Base-by-base conservation (phyloP, 768 basidiomycete genomes). In the Amanita inopinata region DNA sequence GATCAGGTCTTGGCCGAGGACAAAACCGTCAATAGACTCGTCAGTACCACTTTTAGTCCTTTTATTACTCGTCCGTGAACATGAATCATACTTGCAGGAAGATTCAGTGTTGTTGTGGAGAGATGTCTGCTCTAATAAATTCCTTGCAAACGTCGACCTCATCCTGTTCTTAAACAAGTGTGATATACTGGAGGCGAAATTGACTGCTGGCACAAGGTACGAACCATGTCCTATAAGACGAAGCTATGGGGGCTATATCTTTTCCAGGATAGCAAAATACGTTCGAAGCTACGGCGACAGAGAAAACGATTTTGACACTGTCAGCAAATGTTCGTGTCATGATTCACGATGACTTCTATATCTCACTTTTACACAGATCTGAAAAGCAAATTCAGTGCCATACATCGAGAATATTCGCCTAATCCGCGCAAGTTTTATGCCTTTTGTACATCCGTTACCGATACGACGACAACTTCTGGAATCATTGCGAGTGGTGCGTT, bases 61-160 rank as follows among this genome's bases (percentile, higher is more conserved):
- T 7, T 17, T 11, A 33, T 12, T 9, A n/a, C 17, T 15, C 5
- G 22, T 14, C 4, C 14, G 15, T 28, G 37, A 39, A 19, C 33
- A 10, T 28, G 14, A 45, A 10, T 4, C 4, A 4, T 17, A 30
- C 39, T 31, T 15, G 46, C 53, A 82, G 80, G 83, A 87, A 61
- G 88, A 91, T 56, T 84, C 82, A 2, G 83, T 90, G n/a, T 65
- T 88, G n/a, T 69, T 91, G 0, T 91, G 87, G 87, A 88, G 86
- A 60, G 74, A 81, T 3, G 74, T 90, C 11, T 90, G 88, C 60
- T 78, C 78, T 9, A 88, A 86, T 63, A 87, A 78, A 60, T 72
- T 90, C 6, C 70, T 91, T 0, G 80, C 79, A 4, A 76, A 74
- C 43, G 88, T 89, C 37, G 84, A 88, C 52, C 66, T 90, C 24